A percentile compares a stretch with the other conserved stretches of the same genome.
Evolutionary conservation across 2,329 filamentous ascomycete species (phyloP).

Genomic region (Epichloe amarillans): DNA sequence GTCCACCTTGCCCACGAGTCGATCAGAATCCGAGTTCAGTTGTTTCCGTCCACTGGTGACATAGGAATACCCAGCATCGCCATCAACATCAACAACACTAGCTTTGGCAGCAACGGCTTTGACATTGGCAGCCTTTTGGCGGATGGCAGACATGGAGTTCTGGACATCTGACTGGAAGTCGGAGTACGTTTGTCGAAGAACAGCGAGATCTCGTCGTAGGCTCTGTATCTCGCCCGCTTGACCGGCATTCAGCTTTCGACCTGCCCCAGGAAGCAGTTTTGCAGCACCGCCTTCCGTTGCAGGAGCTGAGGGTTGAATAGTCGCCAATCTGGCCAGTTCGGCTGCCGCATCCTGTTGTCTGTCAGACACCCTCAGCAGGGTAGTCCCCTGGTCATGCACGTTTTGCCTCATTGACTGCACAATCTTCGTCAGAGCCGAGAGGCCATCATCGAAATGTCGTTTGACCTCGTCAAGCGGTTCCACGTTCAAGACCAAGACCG

Average conservation of each 20-base stretch:
- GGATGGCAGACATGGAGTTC: constrained; percentile 72
- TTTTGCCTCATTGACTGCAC: constrained; percentile 79
- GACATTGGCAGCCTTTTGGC: constrained; percentile 67
- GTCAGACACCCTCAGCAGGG: constrained; percentile 78
- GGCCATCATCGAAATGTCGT: constrained; percentile 83
- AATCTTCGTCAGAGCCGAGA: constrained; percentile 65
- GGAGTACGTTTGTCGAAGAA: constrained; percentile 85
- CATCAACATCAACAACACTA: constrained; percentile 56
- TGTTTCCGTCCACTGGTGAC: constrained; percentile 79
- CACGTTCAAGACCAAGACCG: constrained; percentile 87
- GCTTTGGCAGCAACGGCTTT: constrained; percentile 63
- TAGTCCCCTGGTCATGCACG: constrained; percentile 68
- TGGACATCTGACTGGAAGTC: constrained; percentile 82
- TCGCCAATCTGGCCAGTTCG: constrained; percentile 57
- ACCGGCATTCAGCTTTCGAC: constrained; percentile 36
- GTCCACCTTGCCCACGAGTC: constrained; percentile 81
- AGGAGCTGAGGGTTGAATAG: constrained; percentile 30
- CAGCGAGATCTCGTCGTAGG: constrained; percentile 75
- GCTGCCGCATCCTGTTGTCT: constrained; percentile 80
- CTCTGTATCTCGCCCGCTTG: constrained; percentile 70
- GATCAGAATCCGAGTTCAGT: constrained; percentile 76
- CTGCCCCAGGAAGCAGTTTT: constrained; percentile 19
- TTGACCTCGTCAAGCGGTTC: constrained; percentile 94
- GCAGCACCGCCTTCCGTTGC: constrained; percentile 26
- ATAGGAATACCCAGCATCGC: constrained; percentile 71